Evolutionary conservation across 495 filamentous ascomycete genomes (phyloP).

Genomic region (Opeltia flavorubescens): DNA sequence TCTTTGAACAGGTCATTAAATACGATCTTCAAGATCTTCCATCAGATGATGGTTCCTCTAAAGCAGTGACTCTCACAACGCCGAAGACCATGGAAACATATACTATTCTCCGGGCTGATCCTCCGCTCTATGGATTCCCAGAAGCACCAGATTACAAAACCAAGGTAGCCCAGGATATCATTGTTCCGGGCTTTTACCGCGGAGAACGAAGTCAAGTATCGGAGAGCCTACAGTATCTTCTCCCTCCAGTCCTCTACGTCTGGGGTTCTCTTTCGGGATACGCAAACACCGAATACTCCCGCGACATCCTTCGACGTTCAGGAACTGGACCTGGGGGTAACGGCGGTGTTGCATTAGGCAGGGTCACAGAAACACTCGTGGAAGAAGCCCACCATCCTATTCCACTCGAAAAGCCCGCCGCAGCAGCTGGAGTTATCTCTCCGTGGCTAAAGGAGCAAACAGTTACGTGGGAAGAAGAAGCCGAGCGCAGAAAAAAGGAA

Average conservation of each 20-base stretch:
- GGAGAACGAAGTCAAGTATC: neutral
- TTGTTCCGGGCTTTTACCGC: constrained; percentile 4
- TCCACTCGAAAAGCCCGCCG: constrained; percentile 3
- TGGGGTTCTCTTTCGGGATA: neutral
- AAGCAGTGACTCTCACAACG: constrained; percentile 41
- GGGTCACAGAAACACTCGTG: neutral
- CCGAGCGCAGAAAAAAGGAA: neutral
- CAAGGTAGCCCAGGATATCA: neutral
- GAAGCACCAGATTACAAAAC: constrained; percentile 1
- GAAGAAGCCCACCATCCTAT: constrained; percentile 4
- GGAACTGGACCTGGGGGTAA: constrained; percentile 6
- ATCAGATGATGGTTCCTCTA: constrained; percentile 1
- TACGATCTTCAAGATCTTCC: constrained; percentile 15
- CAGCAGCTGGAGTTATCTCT: neutral
- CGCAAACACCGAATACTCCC: neutral
- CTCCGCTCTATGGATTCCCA: neutral
- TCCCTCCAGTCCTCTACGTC: constrained; percentile 1
- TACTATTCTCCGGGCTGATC: constrained; percentile 14
- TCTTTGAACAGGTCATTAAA: constrained; percentile 14
- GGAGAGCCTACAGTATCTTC: neutral
- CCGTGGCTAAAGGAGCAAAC: constrained; percentile 3
- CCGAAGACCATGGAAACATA: constrained; percentile 47
- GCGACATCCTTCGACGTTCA: neutral
- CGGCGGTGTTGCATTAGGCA: constrained; percentile 7
- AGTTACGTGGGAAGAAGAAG: neutral